Evolutionary conservation across 2,329 filamentous ascomycete species (phyloP), one percentile per base, ranked within the genome.

Genomic region (Colletotrichum gloeosporioides): DNA sequence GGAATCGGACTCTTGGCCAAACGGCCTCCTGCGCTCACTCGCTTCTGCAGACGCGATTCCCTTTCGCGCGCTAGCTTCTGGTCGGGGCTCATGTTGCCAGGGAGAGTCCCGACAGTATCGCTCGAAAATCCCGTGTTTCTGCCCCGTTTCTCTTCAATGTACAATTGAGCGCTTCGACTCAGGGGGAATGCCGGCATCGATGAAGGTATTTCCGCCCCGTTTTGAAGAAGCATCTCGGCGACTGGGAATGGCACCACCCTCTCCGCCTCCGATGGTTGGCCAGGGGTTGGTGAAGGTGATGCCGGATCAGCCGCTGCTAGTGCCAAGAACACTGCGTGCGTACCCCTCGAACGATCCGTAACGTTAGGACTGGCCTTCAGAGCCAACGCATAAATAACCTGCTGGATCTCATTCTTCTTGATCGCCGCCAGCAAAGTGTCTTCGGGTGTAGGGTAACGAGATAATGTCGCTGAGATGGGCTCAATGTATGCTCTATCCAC

Each of bases 341-440:
- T 98, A 57, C 94, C 95, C 70, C 97, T 92, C 53, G 96, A 97
- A 78, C 93, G 95, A 83, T 99, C 97, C 7, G 92, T 88, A 4
- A 93, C 91, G 81, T 99, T 99, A 16, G 96, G 95, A 81, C 96
- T 98, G 16, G 95, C 97, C 77, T 91, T 91, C 36, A 98, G 89
- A 2, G 97, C 95, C 63, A 99, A 89, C 5, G 95, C 96, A 81
- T 98, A 98, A 31, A 99, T 91, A 29, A 98, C 96, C 78, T 96
- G 95, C 82, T 97, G 95, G 71, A 99, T 95, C 82, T 99, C 96
- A 84, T 98, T 98, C 85, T 93, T 95, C 89, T 99, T 99, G 83
- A 99, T 96, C 12, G 95, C 96, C 7, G 96, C 96, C 53, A 99
- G 88, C 8, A 99, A 90, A 0, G 95, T 96, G 81, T 99, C 97